Conservation (phyloP, 140 eudicot genomes). For the Senecio squalidus region DNA sequence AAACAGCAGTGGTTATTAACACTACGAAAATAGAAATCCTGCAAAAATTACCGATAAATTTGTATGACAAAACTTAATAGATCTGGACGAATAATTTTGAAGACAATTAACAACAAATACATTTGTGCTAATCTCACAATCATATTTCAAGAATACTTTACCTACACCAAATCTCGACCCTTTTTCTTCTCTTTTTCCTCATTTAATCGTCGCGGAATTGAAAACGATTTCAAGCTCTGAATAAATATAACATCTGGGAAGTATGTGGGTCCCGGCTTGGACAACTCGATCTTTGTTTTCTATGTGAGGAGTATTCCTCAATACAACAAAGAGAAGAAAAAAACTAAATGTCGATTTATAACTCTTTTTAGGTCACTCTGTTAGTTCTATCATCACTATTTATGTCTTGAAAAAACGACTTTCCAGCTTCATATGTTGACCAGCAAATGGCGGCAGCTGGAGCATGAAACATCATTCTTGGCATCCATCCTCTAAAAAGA, state of each 20-base stretch:
- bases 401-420: constrained; percentile 61
- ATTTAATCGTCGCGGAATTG: constrained; percentile 9
- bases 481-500: constrained; percentile 88
- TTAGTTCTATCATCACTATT: constrained; percentile 24
- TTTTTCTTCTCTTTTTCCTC: constrained; percentile 6
- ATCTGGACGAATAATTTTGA: constrained; percentile 17
- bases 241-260: constrained; percentile 7
- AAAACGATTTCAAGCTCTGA: constrained; percentile 10
- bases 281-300: constrained; percentile 18
- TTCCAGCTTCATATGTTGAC: constrained; percentile 93
- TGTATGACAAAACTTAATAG: constrained; percentile 5
- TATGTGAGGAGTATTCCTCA: constrained; percentile 16
- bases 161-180: constrained; percentile 3
- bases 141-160: constrained; percentile 11
- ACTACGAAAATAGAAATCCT: neutral
- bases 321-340: constrained; percentile 26
- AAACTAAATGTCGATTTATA: neutral
- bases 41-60: constrained; percentile 7
- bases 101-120: constrained; percentile 22
- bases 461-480: constrained; percentile 95
- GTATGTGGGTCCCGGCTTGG: constrained; percentile 9
- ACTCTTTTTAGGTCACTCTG: constrained; percentile 32
- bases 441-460: constrained; percentile 98
- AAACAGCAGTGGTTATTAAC: constrained; percentile 1
- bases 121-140: constrained; percentile 22